These are phyloP conservation scores for Mortierella sp. DNA, from an alignment of 371 early-diverging fungal genomes.

Conservation along the genomic window DNA sequence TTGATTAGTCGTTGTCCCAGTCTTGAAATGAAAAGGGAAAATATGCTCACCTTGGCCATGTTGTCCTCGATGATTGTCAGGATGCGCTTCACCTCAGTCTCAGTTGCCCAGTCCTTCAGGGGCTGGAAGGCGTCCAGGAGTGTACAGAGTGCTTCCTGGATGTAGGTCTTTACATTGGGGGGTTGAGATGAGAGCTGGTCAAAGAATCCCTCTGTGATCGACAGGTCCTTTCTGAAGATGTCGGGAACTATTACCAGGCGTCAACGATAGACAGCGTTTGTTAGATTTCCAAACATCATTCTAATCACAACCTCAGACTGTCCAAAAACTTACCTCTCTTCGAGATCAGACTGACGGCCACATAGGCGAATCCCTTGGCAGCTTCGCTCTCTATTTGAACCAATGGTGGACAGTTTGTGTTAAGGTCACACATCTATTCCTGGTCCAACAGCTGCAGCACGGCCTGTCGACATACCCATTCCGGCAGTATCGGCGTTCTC, in stretches of 20 bases:
- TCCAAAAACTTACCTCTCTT: conserved; percentile 69
- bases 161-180: conserved; percentile 77
- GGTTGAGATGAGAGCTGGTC: conserved; percentile 75
- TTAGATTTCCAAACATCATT: not conserved
- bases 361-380: conserved; percentile 89
- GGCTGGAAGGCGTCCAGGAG: conserved; percentile 83
- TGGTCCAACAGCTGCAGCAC: not conserved
- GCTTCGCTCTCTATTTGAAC: conserved; percentile 69
- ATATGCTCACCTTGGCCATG: conserved; percentile 70
- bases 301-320: not conserved
- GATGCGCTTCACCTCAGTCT: conserved; percentile 65
- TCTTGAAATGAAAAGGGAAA: not conserved
- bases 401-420: not conserved
- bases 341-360: conserved; percentile 82
- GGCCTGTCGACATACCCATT: conserved; percentile 44
- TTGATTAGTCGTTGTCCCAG: not conserved
- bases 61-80: conserved; percentile 65
- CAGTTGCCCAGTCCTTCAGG: conserved; percentile 51
- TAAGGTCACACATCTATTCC: not conserved
- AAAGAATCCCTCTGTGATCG: conserved; percentile 77
- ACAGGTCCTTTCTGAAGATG: conserved; percentile 70
- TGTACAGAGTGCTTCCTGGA: conserved; percentile 86
- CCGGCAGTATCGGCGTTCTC: conserved; percentile 64
- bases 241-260: conserved; percentile 67
- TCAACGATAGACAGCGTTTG: too few species aligned